Evolutionary conservation across 441 rosid genomes (phyloP).

Genomic region (Gossypium lobatum): DNA sequence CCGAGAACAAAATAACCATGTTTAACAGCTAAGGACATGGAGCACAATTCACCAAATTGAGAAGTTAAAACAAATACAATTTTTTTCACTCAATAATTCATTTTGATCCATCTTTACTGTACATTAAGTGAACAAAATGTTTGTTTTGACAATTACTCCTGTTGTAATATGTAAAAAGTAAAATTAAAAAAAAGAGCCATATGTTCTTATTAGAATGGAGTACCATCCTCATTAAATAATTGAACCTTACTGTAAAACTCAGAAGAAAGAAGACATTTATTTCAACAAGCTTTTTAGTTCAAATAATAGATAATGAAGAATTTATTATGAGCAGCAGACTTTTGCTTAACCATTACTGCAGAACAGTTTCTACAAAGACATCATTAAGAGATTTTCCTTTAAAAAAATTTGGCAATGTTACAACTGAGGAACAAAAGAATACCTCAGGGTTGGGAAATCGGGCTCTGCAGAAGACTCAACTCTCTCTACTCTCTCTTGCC

Average conservation of each 20-base stretch:
- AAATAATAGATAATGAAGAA: not conserved
- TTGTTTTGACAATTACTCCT: not conserved
- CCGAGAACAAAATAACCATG: not conserved
- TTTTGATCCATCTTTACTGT: not conserved
- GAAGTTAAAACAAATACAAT: constrained; percentile 1
- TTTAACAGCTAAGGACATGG: not conserved
- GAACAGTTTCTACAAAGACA: not conserved
- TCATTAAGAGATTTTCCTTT: not conserved
- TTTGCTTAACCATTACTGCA: not conserved
- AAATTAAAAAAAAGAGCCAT: not conserved
- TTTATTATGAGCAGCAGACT: not conserved
- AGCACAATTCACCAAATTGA: constrained; percentile 4
- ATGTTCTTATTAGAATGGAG: not conserved
- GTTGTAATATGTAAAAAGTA: not conserved
- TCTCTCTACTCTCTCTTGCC: constrained; percentile 46
- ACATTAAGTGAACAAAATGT: not conserved
- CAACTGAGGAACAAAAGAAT: constrained; percentile 15
- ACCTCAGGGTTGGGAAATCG: constrained; percentile 91
- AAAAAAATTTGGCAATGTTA: not conserved
- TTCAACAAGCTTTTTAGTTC: not conserved
- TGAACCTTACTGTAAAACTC: not conserved
- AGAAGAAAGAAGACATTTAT: not conserved
- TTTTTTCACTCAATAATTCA: not conserved
- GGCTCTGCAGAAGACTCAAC: constrained; percentile 75
- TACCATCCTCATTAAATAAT: not conserved